These are phyloP conservation scores for Saccharomyces hybrid DNA, from an alignment of 1,139 yeast species.

Conservation along the genomic window DNA sequence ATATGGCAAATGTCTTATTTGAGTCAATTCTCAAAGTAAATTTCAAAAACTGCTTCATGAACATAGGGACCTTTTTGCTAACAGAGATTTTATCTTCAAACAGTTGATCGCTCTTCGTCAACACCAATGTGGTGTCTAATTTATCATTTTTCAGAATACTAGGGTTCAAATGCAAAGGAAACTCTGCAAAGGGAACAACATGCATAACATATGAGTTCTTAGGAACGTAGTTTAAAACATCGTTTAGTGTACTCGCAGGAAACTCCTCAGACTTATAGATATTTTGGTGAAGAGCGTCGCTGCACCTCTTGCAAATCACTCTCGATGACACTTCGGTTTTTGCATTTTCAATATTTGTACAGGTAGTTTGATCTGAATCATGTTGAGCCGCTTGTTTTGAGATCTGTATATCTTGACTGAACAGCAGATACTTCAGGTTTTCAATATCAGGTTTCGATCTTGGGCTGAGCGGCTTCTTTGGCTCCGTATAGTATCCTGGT, in stretches of 20 bases:
- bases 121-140: constrained; percentile 14
- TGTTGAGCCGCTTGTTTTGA: constrained; percentile 13
- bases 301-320: constrained; percentile 46
- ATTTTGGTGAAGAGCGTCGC: constrained; percentile 43
- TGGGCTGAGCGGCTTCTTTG: constrained; percentile 11
- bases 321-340: constrained; percentile 1
- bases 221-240: constrained; percentile 42
- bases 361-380: no score
- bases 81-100: constrained; percentile 14
- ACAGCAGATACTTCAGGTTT: constrained; percentile 25
- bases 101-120: constrained; percentile 28
- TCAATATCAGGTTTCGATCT: constrained; percentile 13
- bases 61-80: constrained; percentile 16
- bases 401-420: constrained; percentile 25
- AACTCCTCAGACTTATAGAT: constrained; percentile 35
- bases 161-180: constrained; percentile 53
- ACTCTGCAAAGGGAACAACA: constrained; percentile 58
- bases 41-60: constrained; percentile 29
- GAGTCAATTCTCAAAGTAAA: constrained; percentile 37
- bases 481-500: constrained; percentile 40
- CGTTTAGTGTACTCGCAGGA: constrained; percentile 33
- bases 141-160: constrained; percentile 28
- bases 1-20: constrained; percentile 42
- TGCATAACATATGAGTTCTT: constrained; percentile 46
- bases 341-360: no score